These are phyloP conservation scores for Galium porrigens DNA, from an alignment of 305 asterid genomes.

Conservation along the genomic window DNA sequence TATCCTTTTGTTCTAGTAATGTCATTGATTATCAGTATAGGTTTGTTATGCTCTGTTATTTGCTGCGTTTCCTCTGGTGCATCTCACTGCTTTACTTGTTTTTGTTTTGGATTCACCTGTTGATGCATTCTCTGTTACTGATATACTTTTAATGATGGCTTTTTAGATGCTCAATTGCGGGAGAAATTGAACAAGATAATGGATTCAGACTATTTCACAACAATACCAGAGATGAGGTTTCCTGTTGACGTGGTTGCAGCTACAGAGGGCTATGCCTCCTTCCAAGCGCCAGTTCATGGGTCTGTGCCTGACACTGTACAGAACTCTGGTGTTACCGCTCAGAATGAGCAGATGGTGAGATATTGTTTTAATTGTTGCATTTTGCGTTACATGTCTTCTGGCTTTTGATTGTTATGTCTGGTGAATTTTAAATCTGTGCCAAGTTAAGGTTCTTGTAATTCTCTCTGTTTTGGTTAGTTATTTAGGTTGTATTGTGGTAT, in stretches of 20 bases:
- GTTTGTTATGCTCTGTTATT: not conserved
- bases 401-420: not conserved
- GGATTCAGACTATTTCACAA: conserved; percentile 47
- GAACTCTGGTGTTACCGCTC: conserved; percentile 22
- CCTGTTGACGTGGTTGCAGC: conserved; percentile 47
- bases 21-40: not conserved
- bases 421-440: not conserved
- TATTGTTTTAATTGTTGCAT: conserved; percentile 1
- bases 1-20: conserved; percentile 2
- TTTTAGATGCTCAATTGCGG: conserved; percentile 45
- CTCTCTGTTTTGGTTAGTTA: conserved; percentile 1
- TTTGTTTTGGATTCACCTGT: not conserved
- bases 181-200: conserved; percentile 48
- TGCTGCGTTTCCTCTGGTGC: not conserved
- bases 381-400: not conserved
- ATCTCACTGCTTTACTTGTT: not conserved
- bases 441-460: not conserved
- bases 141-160: conserved; percentile 2
- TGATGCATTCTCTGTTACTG: not conserved
- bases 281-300: conserved; percentile 31
- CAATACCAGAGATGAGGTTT: conserved; percentile 36
- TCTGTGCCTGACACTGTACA: conserved; percentile 19
- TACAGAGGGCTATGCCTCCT: conserved; percentile 32
- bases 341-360: conserved; percentile 38
- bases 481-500: too few species aligned